These are phyloP conservation scores for Candida hispaniensis DNA, from an alignment of 805 yeast species.

Conservation along the genomic window DNA sequence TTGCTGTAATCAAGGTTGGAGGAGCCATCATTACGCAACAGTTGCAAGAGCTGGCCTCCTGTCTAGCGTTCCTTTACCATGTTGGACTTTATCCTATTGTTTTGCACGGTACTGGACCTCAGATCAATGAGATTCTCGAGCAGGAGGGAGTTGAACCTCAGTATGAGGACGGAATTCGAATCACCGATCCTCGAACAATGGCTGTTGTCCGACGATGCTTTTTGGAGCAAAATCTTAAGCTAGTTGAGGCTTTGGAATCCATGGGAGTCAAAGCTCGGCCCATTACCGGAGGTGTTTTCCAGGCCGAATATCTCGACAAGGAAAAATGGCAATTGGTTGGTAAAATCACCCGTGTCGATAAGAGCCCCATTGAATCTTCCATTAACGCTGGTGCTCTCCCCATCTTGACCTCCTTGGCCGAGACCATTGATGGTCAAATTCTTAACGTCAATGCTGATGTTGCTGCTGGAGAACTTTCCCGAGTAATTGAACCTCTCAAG, in stretches of 20 bases:
- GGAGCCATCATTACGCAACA: conserved; percentile 98
- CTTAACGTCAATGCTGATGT: conserved; percentile 97
- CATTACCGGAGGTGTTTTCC: conserved; percentile 93
- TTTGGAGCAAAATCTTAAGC: conserved; percentile 85
- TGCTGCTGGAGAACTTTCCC: conserved; percentile 96
- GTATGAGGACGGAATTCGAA: conserved; percentile 91
- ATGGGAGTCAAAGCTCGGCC: conserved; percentile 98
- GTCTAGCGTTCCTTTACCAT: conserved; percentile 91
- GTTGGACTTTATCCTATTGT: conserved; percentile 96
- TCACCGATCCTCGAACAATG: conserved; percentile 92
- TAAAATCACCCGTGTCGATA: conserved; percentile 73
- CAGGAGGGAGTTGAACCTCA: conserved; percentile 92
- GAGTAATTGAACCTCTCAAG: conserved; percentile 93
- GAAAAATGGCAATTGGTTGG: conserved; percentile 91
- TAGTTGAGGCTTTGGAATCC: conserved; percentile 91
- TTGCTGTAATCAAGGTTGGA: conserved; percentile 97
- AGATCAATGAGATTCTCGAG: conserved; percentile 87
- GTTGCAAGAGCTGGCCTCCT: conserved; percentile 84
- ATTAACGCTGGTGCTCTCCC: conserved; percentile 96
- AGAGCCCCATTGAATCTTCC: conserved; percentile 83
- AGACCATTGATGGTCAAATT: conserved; percentile 92
- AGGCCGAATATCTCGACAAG: conserved; percentile 83
- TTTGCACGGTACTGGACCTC: conserved; percentile 98
- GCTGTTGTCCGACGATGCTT: conserved; percentile 91
- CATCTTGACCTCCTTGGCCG: conserved; percentile 91